Base-by-base conservation (phyloP, 2,329 filamentous ascomycete species). In the Calonectria naviculata region DNA sequence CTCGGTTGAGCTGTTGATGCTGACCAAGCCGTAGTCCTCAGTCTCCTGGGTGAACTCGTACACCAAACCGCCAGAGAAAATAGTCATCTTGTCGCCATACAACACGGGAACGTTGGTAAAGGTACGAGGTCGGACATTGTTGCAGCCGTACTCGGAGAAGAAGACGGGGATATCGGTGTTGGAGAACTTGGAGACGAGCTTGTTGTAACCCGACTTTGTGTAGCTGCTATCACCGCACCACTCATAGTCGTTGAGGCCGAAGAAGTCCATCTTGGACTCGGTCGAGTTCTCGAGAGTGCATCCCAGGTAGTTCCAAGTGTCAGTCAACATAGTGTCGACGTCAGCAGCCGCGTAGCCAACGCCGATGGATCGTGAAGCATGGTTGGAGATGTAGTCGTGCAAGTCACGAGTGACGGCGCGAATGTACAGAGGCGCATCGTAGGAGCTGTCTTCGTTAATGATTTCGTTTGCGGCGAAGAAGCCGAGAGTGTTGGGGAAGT, bases 161-260 rank as follows among this genome's bases (percentile, higher is more conserved):
- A 61, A 61, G 38, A 61, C 56, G 36, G 56, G 56, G 10, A 61
- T 61, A 28, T 17, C 28, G 4, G 24, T 61, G 28, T 31, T 38
- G 5, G 17, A 24, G 19, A 61, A 61, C 56, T 21, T 44, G 38
- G 24, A 15, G 1, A 61, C 38, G 17, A 61, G 36, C 21, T 61
- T 24, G 38, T 61, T 26, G 28, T 61, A 61, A 13, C 56, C 56
- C 6, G 56, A 61, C 56, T 61, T 17, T 1, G 56, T 61, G 56
- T 44, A 61, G 38, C 56, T 61, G 38, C 56, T 61, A 24, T 61
- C 56, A n/a, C 56, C 56, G 56, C 56, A 61, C 56, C 56, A 61
- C 26, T 61, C 56, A 9, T 61, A 61, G 56, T 61, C 56, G 56
- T 61, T 61, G 36, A 61, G 38, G 2, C 56, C 56, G 19, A 61